These are phyloP conservation scores for Fusarium pseudoanthophilum DNA, from an alignment of 2,329 filamentous ascomycete genomes.

Conservation along the genomic window DNA sequence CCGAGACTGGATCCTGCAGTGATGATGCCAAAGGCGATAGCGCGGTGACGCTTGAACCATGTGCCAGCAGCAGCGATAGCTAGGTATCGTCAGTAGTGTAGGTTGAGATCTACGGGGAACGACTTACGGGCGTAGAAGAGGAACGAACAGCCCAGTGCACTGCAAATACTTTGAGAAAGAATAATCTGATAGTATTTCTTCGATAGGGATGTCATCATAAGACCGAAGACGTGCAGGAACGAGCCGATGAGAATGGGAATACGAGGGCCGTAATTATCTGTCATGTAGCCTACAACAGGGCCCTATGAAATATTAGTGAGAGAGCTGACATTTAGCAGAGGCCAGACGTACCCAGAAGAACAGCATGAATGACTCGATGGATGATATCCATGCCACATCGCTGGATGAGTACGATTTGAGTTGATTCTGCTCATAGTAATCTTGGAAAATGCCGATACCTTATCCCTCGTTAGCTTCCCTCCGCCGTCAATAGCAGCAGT, in stretches of 20 bases:
- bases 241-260: conserved; percentile 63
- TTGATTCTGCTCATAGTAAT: conserved; percentile 8
- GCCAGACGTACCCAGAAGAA: conserved; percentile 10
- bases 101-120: rapidly evolving
- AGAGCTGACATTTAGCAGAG: no score
- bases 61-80: conserved; percentile 6
- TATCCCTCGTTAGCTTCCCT: not conserved
- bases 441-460: conserved; percentile 22
- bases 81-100: not conserved
- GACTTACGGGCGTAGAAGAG: conserved; percentile 30
- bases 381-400: conserved; percentile 10
- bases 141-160: conserved; percentile 47
- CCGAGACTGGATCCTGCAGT: conserved; percentile 52
- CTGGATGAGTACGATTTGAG: conserved; percentile 4
- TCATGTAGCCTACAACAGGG: conserved; percentile 69
- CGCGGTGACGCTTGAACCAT: conserved; percentile 51
- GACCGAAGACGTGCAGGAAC: conserved; percentile 67
- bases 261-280: conserved; percentile 72
- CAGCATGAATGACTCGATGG: conserved; percentile 14
- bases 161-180: conserved; percentile 53
- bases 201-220: conserved; percentile 70
- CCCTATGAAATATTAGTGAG: conserved; percentile 50
- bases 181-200: conserved; percentile 56
- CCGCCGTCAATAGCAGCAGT: rapidly evolving
- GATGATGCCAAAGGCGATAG: conserved; percentile 51